Evolutionary conservation across 257 asterid species (phyloP).

Genomic region (Perilla frutescens): DNA sequence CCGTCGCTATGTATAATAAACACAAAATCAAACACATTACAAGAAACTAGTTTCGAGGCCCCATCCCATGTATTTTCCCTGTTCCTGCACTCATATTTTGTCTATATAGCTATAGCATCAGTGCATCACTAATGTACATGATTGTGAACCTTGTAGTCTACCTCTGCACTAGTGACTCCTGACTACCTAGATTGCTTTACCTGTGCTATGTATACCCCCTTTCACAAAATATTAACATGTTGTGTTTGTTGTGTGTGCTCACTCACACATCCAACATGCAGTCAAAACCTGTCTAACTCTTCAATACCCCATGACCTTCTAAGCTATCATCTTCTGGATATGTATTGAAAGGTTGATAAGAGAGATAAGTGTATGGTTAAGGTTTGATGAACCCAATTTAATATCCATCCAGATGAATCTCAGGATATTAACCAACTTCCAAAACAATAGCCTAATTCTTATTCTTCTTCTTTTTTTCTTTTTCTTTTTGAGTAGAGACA

Average conservation of each 20-base stretch:
- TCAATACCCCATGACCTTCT: background rate
- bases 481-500: too few species aligned
- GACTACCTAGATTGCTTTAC: too few species aligned
- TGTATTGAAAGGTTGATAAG: background rate
- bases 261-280: background rate
- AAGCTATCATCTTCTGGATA: background rate
- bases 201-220: too few species aligned
- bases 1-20: background rate
- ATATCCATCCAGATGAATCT: background rate
- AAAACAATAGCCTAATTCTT: background rate
- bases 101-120: background rate
- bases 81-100: background rate
- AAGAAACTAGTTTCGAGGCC: background rate
- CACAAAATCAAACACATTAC: conserved; percentile 6
- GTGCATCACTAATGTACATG: background rate
- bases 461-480: background rate
- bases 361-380: background rate
- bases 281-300: background rate
- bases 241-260: too few species aligned
- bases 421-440: background rate
- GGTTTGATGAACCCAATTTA: background rate
- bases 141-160: background rate
- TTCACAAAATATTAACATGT: too few species aligned
- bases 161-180: background rate
- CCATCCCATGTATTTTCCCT: background rate